Evolutionary conservation across 1,139 yeast genomes (phyloP).

Genomic region (Meyerozyma guilliermondii): DNA sequence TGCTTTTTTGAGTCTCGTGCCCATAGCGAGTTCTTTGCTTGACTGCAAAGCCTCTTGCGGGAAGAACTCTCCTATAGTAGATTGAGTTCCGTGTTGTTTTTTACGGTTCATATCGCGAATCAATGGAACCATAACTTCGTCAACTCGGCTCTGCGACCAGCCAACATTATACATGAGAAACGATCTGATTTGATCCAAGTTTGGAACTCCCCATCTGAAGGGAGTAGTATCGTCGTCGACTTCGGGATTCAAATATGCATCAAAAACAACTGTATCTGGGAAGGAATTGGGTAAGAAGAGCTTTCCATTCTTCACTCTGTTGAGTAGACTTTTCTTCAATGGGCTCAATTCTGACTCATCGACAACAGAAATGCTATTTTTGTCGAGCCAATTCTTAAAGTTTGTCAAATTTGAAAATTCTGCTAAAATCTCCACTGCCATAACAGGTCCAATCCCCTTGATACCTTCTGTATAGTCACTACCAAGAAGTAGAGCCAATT

Average conservation of each 20-base stretch:
- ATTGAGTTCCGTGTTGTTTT: constrained; percentile 49
- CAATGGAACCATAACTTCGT: constrained; percentile 85
- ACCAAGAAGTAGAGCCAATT: constrained; percentile 77
- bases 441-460: constrained; percentile 88
- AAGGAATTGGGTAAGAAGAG: constrained; percentile 60
- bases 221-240: constrained; percentile 76
- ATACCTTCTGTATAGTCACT: constrained; percentile 94
- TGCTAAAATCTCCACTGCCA: constrained; percentile 88
- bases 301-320: constrained; percentile 53
- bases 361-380: constrained; percentile 14
- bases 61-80: constrained; percentile 56
- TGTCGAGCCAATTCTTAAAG: constrained; percentile 40
- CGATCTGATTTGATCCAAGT: constrained; percentile 69
- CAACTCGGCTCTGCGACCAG: constrained; percentile 75
- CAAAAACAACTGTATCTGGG: constrained; percentile 64
- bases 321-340: constrained; percentile 46
- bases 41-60: constrained; percentile 44
- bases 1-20: constrained; percentile 59
- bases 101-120: constrained; percentile 71
- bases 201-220: constrained; percentile 90
- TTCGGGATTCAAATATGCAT: constrained; percentile 75
- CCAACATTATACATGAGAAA: constrained; percentile 70
- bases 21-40: constrained; percentile 42
- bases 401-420: constrained; percentile 54
- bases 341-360: constrained; percentile 17